Conservation (phyloP, 129 eudicot genomes). For the Tagetes patula region DNA sequence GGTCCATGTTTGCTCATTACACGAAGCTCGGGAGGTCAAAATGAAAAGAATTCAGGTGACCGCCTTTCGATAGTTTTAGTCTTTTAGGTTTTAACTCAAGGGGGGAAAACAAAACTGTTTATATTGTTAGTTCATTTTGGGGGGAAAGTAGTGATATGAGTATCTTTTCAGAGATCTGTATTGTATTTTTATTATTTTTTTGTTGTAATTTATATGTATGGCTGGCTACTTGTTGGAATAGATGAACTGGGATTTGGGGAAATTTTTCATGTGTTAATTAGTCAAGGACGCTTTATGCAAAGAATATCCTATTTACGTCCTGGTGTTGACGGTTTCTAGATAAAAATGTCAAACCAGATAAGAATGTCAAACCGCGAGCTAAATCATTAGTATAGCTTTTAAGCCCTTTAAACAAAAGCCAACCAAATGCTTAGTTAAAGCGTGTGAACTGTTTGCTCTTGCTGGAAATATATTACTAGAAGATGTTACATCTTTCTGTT, state of each 20-base stretch:
- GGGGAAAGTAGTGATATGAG: conserved; percentile 25
- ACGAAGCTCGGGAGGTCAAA: not conserved
- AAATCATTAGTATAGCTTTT: not conserved
- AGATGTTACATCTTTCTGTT: not conserved
- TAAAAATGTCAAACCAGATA: too few relatives aligned
- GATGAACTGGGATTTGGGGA: conserved; percentile 20
- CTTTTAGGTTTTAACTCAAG: conserved; percentile 15
- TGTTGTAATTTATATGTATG: conserved; percentile 28
- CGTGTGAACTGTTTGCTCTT: not conserved
- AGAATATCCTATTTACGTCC: not conserved
- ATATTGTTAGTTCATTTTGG: conserved; percentile 41
- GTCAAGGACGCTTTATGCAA: too few relatives aligned
- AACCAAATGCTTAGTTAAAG: not conserved
- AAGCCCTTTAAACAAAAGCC: not conserved
- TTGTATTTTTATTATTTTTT: not conserved
- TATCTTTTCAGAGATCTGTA: conserved; percentile 9
- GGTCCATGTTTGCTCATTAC: not conserved
- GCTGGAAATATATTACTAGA: too few relatives aligned
- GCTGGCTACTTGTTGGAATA: conserved; percentile 17
- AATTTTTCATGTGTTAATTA: not conserved
- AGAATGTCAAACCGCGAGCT: not conserved
- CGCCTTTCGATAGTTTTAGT: conserved; percentile 4
- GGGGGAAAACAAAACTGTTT: conserved; percentile 31
- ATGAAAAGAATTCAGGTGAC: conserved; percentile 14
- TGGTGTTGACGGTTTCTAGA: not conserved